Evolutionary conservation across 495 filamentous ascomycete genomes (phyloP), one percentile per base, ranked within the genome.

Genomic region (Podospora tetraspora): DNA sequence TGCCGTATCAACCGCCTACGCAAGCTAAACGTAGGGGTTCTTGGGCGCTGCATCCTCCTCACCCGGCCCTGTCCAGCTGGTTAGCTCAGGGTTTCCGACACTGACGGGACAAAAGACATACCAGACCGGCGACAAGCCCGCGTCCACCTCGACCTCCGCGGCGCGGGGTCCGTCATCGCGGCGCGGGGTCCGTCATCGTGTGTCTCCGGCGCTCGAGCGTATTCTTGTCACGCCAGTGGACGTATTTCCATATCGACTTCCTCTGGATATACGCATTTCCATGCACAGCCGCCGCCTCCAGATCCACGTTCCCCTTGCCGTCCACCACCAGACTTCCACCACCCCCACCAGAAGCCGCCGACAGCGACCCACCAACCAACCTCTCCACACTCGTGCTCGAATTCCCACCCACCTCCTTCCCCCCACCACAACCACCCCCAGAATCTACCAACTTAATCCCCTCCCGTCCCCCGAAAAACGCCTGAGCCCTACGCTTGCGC

Each of bases 381-480:
- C 43, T 13, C 7, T 52, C 43, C 16, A 52, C 43, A 7, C 43
- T 52, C 43, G 43, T n/a, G 5, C 16, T 8, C 19, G 43, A n/a
- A 12, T 52, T n/a, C 7, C 16, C 43, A 6, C 3, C 37, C 19
- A 8, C 43, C 16, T 52, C 43, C 19, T 52, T 52, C 3, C 32
- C 6, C 0, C 3, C 27, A 8, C 27, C 27, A 8, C 27, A 2
- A 29, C 27, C 29, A 16, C 34, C 25, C 25, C 25, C 12, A 4
- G 43, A 52, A 12, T 61, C 59, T 29, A 43, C 57, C 19, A 73
- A 64, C 57, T 73, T 69, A 23, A 71, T 69, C 7, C 61, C 8
- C n/a, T 71, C 63, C 7, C 57, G 61, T 24, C 34, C n/a, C 29
- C 12, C 57, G 8, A 52, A 52, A 0, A 52, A 52, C 1, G 43